Evolutionary conservation across 2,329 filamentous ascomycete species (phyloP), one percentile per base, ranked within the genome.

Genomic region (Fusarium miscanthi): DNA sequence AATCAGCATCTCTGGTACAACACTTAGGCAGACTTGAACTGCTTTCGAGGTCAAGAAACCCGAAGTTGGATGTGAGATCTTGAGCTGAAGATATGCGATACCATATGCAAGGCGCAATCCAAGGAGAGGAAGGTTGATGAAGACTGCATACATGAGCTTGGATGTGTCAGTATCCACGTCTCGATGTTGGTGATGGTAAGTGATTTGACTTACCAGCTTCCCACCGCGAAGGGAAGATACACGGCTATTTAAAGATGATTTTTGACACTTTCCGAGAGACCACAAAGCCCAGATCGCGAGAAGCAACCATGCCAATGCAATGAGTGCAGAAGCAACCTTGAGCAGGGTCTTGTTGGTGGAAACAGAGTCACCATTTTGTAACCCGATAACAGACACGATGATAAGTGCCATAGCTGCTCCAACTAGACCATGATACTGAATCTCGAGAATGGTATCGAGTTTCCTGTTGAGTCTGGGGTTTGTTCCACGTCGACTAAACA

Each of bases 91-190:
- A 10, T 43, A 66, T 6, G 61, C 52, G 10, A 66, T 66, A 6
- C 51, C 51, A 19, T 66, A 66, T 19, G 31, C 38, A 16, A 66
- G 63, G 17, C 63, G 63, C 6, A 66, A n/a, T 9, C n/a, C 38
- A 17, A 66, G 61, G 2, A 66, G 61, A 5, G 63, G 61, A 25
- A 66, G 61, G 27, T 40, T 30, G 10, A 66, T 33, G 8, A 66
- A 66, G 6, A 66, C 52, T n/a, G 43, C 38, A 23, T 66, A 60
- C 27, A 66, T 25, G 16, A 66, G 63, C 63, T 66, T 66, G 5
- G 1, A 16, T 16, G 6, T 23, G 62, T 66, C 4, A 66, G 52
- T 19, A 25, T 7, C 4, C 4, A 2, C 1, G 6, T 21, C 1
- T 21, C 11, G 8, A 17, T 10, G 5, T 40, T 19, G 23, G 19